Percentiles rank a stretch among this genome's conserved stretches.
Evolutionary conservation across 2,329 filamentous ascomycete species (phyloP).

Genomic region (Alternaria atra): DNA sequence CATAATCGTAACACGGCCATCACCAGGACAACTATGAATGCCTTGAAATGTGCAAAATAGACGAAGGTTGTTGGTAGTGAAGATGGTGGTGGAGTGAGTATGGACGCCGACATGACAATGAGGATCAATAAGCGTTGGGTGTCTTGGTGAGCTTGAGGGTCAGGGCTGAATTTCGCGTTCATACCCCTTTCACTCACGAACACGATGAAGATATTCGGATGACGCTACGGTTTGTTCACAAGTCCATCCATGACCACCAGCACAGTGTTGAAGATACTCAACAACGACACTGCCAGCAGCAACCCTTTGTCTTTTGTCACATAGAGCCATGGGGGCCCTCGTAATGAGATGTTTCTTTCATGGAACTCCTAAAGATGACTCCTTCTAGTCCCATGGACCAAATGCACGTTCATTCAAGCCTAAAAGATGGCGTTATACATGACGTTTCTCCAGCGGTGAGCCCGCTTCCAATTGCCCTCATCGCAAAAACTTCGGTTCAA

Average conservation of each 20-base stretch:
- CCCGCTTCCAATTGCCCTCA: not conserved
- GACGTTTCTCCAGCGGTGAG: not conserved
- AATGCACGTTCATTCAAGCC: not conserved
- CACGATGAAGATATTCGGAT: not conserved
- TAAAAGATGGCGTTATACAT: not conserved
- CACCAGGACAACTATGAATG: not conserved
- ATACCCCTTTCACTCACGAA: not conserved
- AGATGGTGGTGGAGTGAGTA: not conserved
- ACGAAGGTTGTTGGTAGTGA: not conserved
- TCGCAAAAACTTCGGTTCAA: not conserved
- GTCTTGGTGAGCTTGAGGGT: not conserved
- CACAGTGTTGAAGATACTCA: not conserved
- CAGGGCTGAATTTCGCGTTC: no score
- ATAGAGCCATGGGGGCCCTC: not conserved
- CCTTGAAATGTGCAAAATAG: not conserved
- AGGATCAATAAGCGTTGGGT: slow-evolving; percentile 6
- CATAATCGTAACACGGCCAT: not conserved
- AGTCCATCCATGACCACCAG: not conserved
- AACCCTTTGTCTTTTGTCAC: not conserved
- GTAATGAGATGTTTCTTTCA: not conserved
- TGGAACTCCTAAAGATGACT: not conserved
- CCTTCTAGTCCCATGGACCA: not conserved
- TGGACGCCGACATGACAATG: not conserved
- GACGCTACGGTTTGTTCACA: no score
- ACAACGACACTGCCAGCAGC: not conserved